phyloP scores from a whole-genome alignment of 345 rosid genomes.

The Lepidium africanum region DNA sequence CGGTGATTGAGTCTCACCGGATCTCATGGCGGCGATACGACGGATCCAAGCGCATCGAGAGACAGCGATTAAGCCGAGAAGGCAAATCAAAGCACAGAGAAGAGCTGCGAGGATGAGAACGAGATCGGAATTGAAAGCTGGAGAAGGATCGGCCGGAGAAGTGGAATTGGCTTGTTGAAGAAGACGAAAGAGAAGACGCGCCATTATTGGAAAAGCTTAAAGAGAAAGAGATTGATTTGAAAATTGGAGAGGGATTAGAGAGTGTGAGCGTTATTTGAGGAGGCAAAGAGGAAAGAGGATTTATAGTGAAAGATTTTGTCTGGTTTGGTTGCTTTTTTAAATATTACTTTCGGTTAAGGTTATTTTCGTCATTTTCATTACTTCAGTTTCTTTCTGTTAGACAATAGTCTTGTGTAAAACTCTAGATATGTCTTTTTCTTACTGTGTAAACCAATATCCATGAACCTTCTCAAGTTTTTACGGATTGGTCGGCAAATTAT shows the following conservation, averaged over 20 bases:
- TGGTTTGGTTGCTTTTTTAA: background rate
- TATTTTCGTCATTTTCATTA: background rate
- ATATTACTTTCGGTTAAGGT: conserved; percentile 14
- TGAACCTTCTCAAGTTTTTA: background rate
- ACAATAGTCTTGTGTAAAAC: background rate
- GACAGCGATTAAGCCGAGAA: conserved; percentile 74
- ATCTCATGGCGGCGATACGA: conserved; percentile 37
- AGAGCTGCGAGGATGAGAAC: conserved; percentile 79
- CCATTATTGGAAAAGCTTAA: conserved; percentile 35
- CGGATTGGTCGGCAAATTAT: background rate
- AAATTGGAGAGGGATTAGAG: conserved; percentile 9
- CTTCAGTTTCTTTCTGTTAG: background rate
- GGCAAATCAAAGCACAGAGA: conserved; percentile 79
- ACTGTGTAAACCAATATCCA: background rate
- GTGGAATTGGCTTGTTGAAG: conserved; percentile 19
- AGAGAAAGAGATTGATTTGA: conserved; percentile 13
- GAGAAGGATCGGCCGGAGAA: conserved; percentile 15
- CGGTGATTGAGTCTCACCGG: conserved; percentile 3
- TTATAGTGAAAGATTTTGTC: conserved; percentile 8
- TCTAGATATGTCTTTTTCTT: background rate
- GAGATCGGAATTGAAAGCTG: conserved; percentile 54
- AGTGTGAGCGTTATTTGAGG: conserved; percentile 17
- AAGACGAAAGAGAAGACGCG: conserved; percentile 53
- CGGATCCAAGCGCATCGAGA: conserved; percentile 94
- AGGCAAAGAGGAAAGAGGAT: conserved; percentile 7